A percentile compares a stretch with the other conserved stretches of the same genome.
phyloP scores from a whole-genome alignment of 768 basidiomycete genomes.

The Pholiota microspora region DNA sequence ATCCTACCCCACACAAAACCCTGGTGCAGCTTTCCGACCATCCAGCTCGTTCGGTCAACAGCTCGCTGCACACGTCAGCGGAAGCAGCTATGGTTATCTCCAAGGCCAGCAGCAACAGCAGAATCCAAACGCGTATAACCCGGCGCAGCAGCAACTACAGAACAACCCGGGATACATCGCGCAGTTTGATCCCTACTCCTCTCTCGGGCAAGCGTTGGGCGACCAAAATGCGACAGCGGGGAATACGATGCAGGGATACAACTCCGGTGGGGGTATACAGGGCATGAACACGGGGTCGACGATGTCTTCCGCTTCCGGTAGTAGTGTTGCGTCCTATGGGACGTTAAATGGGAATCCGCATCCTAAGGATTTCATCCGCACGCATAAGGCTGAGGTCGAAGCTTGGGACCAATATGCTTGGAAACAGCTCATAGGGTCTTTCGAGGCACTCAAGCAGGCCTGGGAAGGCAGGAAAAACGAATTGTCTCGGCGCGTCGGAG shows the following conservation, averaged over 20 bases:
- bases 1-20: constrained; percentile 12
- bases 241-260: constrained; percentile 20
- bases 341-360: constrained; percentile 44
- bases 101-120: constrained; percentile 29
- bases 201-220: constrained; percentile 33
- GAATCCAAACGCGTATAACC: constrained; percentile 32
- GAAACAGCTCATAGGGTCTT: constrained; percentile 64
- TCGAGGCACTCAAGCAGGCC: constrained; percentile 62
- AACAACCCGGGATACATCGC: constrained; percentile 45
- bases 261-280: constrained; percentile 15
- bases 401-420: constrained; percentile 69
- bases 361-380: constrained; percentile 66
- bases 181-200: constrained; percentile 53
- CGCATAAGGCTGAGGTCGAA: constrained; percentile 67
- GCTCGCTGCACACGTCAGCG: constrained; percentile 36
- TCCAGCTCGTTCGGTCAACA: constrained; percentile 59
- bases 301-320: constrained; percentile 17
- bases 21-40: constrained; percentile 39
- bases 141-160: constrained; percentile 47
- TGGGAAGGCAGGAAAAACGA: constrained; percentile 65
- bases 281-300: constrained; percentile 17
- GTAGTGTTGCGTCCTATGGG: constrained; percentile 15
- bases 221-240: constrained; percentile 3
- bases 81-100: constrained; percentile 39
- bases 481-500: constrained; percentile 43